These are phyloP conservation scores for Podospora conica DNA, from an alignment of 495 filamentous ascomycete genomes.

Conservation along the genomic window DNA sequence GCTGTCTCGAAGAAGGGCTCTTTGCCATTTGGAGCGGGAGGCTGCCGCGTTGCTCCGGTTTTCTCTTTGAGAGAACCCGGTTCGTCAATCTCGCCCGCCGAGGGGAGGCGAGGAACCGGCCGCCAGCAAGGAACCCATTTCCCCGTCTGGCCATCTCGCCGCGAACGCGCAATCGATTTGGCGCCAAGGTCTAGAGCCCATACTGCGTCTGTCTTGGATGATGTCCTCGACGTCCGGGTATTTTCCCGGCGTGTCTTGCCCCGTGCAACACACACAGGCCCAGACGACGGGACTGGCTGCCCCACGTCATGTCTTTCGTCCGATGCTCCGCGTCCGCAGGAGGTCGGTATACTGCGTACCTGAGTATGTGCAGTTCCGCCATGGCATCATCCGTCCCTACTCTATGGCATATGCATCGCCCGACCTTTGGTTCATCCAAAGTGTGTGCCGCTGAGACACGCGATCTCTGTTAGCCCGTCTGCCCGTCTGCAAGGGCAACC, in stretches of 20 bases:
- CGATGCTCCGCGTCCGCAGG: neutral
- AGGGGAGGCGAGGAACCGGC: neutral
- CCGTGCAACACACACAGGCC: neutral
- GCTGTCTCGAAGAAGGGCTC: neutral
- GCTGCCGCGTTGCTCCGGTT: neutral
- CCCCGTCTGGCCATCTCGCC: neutral
- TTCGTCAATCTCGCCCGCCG: neutral
- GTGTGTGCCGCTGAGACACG: neutral
- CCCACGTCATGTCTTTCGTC: neutral
- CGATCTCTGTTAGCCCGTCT: neutral
- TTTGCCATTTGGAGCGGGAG: neutral
- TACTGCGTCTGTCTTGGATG: neutral
- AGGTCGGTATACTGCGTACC: neutral
- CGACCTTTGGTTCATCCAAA: neutral
- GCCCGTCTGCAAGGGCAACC: neutral
- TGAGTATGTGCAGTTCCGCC: neutral
- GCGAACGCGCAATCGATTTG: neutral
- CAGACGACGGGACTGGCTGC: neutral
- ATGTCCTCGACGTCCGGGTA: neutral
- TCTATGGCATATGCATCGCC: neutral
- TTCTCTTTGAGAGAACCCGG: constrained; percentile 1
- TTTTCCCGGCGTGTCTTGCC: neutral
- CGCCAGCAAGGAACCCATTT: too few species aligned
- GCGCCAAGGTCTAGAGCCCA: neutral
- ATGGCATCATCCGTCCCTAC: neutral